Base-by-base conservation (phyloP, 1,139 yeast species). In the Pichia sp. region DNA sequence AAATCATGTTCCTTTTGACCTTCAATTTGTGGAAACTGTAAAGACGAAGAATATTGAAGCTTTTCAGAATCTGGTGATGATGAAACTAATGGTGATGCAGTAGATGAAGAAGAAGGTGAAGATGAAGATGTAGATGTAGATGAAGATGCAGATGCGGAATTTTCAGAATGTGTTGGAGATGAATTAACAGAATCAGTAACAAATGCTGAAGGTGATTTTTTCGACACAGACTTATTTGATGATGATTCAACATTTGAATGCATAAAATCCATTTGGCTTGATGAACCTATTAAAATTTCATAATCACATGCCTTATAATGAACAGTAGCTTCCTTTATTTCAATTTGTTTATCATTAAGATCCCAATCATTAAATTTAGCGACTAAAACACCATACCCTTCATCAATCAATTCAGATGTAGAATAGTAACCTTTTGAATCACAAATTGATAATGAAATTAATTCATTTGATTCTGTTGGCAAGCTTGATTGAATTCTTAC, bases 321-420 rank as follows among this genome's bases (percentile, higher is more conserved):
- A 30, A 43, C 40, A 23, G 16, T 26, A 10, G 39, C 42, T 20
- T 29, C 35, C 4, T 22, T 22, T 22, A 32, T 22, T 32, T 32
- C 35, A 7, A n/a, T n/a, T n/a, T n/a, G n/a, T n/a, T n/a, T n/a
- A n/a, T n/a, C n/a, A n/a, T n/a, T n/a, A n/a, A n/a, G n/a, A n/a
- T n/a, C n/a, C 46, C 46, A 43, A n/a, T 43, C 23, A 6, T 37
- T 16, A 25, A 43, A 43, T 31, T 30, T 43, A 3, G 46, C 36
- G n/a, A 35, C 11, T 6, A 39, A 35, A 8, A 34, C 30, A 23
- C 24, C 22, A 20, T 38, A 27, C 11, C 35, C 41, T 23, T 42
- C 41, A 30, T 33, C 38, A 27, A 33, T 16, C 20, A 42, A 29
- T 22, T 37, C 41, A 4, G 45, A 42, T 26, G 45, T 42, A 20